Percentiles rank a stretch among this genome's conserved stretches.
Evolutionary conservation across 345 rosid genomes (phyloP).

Genomic region (Linum trigynum): DNA sequence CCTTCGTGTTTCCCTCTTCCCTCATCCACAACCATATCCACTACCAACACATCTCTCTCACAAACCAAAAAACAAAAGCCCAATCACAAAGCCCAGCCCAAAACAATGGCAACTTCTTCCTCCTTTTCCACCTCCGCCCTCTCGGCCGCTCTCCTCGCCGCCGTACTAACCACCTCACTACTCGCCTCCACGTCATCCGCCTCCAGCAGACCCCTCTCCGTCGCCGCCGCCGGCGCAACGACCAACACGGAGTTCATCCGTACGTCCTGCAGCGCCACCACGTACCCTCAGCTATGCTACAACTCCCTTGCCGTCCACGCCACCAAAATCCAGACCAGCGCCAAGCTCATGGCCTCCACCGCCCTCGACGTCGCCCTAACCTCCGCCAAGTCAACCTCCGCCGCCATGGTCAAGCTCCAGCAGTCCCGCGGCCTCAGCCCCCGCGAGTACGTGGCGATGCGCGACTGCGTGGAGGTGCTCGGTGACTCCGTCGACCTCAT

Average conservation of each 20-base stretch:
- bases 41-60: neutral
- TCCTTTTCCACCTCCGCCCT: too few species aligned
- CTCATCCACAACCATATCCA: too few species aligned
- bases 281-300: constrained; percentile 28
- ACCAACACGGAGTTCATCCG: constrained; percentile 20
- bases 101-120: neutral
- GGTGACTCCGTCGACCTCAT: constrained; percentile 18
- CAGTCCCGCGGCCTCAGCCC: constrained; percentile 9
- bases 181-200: neutral
- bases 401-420: constrained; percentile 18
- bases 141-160: neutral
- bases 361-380: constrained; percentile 25
- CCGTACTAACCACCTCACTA: neutral
- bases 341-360: constrained; percentile 21
- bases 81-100: too few species aligned
- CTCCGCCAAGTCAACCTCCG: constrained; percentile 14
- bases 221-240: neutral
- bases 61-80: neutral
- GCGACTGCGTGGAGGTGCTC: constrained; percentile 28
- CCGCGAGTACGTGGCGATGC: constrained; percentile 25
- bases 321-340: constrained; percentile 25
- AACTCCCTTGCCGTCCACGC: constrained; percentile 30
- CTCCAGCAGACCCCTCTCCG: neutral
- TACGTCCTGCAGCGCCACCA: constrained; percentile 25
- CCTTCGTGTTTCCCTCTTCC: too few species aligned